Evolutionary conservation across 2,329 filamentous ascomycete species (phyloP), one percentile per base, ranked within the genome.

Genomic region (Trichoderma koningiopsis): DNA sequence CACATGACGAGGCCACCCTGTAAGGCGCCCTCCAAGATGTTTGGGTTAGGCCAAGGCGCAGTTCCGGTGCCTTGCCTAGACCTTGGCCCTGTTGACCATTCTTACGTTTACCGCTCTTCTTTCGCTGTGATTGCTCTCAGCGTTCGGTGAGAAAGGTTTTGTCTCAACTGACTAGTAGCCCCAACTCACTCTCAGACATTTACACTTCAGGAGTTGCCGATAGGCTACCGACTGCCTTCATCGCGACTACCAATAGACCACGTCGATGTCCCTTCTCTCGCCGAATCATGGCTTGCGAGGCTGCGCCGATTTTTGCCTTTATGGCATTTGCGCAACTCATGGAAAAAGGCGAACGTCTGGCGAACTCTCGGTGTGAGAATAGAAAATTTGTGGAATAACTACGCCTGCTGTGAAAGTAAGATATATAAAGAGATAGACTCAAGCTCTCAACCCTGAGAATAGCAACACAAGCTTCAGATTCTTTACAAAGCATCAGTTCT

Each of bases 31-130:
- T 40, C 60, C 31, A 16, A 10, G 19, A 8, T 55, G 14, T 22
- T 47, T 49, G 47, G 61, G 52, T 22, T 16, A 64, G 61, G 61
- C 61, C 49, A 19, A 56, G 49, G 49, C 53, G 61, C 61, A 49
- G 61, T 52, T 47, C 40, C 5, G 27, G 27, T 35, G 49, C 33
- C 49, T 64, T 56, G 40, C 14, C 37, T 14, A n/a, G 31, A 63
- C 8, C 19, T 64, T 40, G 11, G 24, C 4, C 6, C 16, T n/a
- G 8, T 16, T 4, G 31, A 55, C 22, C 35, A 5, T 7, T 16
- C 31, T 24, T 22, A 56, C 52, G 35, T 31, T 35, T 19, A 5
- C 7, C 33, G 11, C 5, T 55, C 11, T 27, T 55, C 52, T 22
- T 1, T 64, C 49, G 60, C 49, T 56, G 4, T 31, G 4, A 27